Base-by-base conservation (phyloP, 225 moss, liverwort and hornwort species). In the Lunularia cruciata region DNA sequence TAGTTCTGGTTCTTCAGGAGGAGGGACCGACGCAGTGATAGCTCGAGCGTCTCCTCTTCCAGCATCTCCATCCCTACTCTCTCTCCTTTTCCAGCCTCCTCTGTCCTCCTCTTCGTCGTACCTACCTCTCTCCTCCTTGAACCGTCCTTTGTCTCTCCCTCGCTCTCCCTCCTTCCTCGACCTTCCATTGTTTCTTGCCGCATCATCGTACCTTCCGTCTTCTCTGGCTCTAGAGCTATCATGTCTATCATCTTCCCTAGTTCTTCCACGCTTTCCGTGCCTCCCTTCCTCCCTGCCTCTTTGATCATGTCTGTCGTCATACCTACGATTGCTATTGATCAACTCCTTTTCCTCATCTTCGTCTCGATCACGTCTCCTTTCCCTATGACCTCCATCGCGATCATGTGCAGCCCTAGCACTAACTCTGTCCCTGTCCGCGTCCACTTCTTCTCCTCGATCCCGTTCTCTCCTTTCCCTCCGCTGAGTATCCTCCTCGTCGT, bases 1-100 rank as follows among this genome's bases (percentile, higher is more conserved):
- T 0, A 95, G 83, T 68, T 90, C 89, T 20, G 88, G 92, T 65
- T 95, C 95, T 48, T 91, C 91, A 56, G 81, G 82, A 62, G 81
- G 57, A 61, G 78, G 33, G 18, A 61, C 75, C 23, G 67, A 61
- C 6, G 76, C 37, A 32, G 78, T 57, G 53, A 53, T 34, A 9
- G 52, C 31, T 63, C 45, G 73, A 0, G 39, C 55, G 40, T 75
- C 65, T 22, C 55, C 68, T 57, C 64, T 67, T 6, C 14, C 42
- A 3, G 72, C 75, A 15, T 72, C 72, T 37, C 65, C 78, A 37
- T 71, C 74, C 72, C 77, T 79, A 2, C n/a, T 25, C 2, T 62
- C 27, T 74, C 83, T 34, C 39, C 65, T 47, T 67, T 20, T 64
- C 40, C 35, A 34, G 43, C 75, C 60, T 46, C 75, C 77, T 59